Evolutionary conservation across 768 basidiomycete species (phyloP), one percentile per base, ranked within the genome.

Genomic region (Suillus clintonianus): DNA sequence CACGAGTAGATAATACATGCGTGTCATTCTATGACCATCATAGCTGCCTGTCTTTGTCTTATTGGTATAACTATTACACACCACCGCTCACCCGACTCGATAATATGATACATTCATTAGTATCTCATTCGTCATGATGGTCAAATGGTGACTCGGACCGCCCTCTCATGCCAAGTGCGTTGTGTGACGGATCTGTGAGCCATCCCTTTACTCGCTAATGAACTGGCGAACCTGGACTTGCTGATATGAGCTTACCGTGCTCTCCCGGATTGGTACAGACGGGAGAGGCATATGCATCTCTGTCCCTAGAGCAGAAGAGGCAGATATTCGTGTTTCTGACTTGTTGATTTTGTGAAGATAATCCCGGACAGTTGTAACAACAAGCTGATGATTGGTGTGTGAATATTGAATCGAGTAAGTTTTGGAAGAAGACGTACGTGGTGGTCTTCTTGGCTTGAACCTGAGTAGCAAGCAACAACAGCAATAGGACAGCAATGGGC

Each of bases 401-500:
- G 27, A 57, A 57, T 30, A 17, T 61, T 64, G 37, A 14, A 48
- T 39, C 47, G 24, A 24, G 4, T 24, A 17, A 43, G 43, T 45
- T 70, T 17, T 42, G 60, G 61, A 58, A 65, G 60, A 36, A 8
- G 30, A 72, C 89, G 62, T 69, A 94, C 91, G 64, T 81, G 84
- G 69, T 94, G 92, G 72, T 94, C 92, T 62, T 94, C 92, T 61
- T 85, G 81, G 53, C 89, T 90, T 48, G 91, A 91, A 32, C 92
- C 92, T 17, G 92, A 93, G 74, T 91, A 93, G 67, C 89, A 90
- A 5, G 88, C 91, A 32, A 84, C 87, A 19, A 93, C 78, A 7
- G 87, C 92, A 62, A 94, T 91, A 2, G 92, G 92, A 72, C 91
- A 91, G 68, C 90, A 91, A n/a, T 85, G 86, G 15, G 89, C 90